Conservation (phyloP, 176 grass and related monocot genomes). For the Paspalum notatum region DNA sequence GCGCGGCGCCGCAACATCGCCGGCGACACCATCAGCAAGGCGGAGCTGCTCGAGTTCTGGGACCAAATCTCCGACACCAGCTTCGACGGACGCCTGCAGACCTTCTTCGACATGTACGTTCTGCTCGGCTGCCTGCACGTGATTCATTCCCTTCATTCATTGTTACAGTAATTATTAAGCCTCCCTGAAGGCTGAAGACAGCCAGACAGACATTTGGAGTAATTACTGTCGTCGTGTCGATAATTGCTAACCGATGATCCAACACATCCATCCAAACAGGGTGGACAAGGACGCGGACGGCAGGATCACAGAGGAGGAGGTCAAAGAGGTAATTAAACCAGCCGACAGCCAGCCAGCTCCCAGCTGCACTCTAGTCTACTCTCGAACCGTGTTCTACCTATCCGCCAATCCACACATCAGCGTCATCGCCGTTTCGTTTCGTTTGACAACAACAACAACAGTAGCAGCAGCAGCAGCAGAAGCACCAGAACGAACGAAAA, state of each 20-base stretch:
- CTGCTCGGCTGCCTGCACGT: too few relatives aligned
- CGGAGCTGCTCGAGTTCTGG: conserved; percentile 93
- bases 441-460: too few relatives aligned
- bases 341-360: too few relatives aligned
- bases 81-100: conserved; percentile 93
- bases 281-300: conserved; percentile 95
- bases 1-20: conserved; percentile 71
- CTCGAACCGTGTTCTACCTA: too few relatives aligned
- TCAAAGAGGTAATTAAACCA: conserved; percentile 59
- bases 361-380: too few relatives aligned
- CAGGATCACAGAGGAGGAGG: conserved; percentile 82
- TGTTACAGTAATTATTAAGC: background rate
- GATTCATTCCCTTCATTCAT: background rate
- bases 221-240: too few relatives aligned
- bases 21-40: conserved; percentile 75
- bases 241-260: too few relatives aligned
- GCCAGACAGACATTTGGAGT: too few relatives aligned
- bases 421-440: too few relatives aligned
- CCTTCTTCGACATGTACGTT: conserved; percentile 93
- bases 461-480: too few relatives aligned
- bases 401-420: too few relatives aligned
- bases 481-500: too few relatives aligned
- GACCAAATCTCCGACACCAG: conserved; percentile 92
- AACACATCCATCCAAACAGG: conserved; percentile 65
- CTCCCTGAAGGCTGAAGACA: background rate